These are phyloP conservation scores for Fusarium papillatum DNA, from an alignment of 2,329 filamentous ascomycete genomes.

Conservation along the genomic window DNA sequence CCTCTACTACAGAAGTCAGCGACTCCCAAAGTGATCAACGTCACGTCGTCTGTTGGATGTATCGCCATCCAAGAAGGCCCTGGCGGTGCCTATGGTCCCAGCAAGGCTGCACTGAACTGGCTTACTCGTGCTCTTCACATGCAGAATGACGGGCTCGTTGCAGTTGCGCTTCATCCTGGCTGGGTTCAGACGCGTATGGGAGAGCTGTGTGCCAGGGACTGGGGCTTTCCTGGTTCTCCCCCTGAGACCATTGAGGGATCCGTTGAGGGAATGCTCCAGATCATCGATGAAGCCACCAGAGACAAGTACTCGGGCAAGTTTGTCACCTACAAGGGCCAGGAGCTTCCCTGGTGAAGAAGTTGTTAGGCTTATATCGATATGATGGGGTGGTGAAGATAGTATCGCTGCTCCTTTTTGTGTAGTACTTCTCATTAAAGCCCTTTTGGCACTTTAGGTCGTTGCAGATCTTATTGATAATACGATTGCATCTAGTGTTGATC, in stretches of 20 bases:
- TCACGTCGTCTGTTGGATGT: conserved; percentile 52
- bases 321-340: conserved; percentile 46
- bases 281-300: conserved; percentile 52
- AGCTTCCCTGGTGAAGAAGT: conserved; percentile 43
- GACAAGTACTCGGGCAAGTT: conserved; percentile 51
- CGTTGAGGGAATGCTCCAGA: conserved; percentile 47
- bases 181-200: conserved; percentile 53
- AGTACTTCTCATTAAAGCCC: too few species aligned
- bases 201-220: conserved; percentile 46
- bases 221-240: conserved; percentile 43
- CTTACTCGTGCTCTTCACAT: conserved; percentile 45
- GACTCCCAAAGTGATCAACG: conserved; percentile 50
- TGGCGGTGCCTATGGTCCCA: conserved; percentile 51
- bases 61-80: conserved; percentile 50
- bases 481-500: too few species aligned
- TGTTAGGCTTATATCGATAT: too few species aligned
- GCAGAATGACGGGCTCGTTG: conserved; percentile 44
- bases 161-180: conserved; percentile 54
- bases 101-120: conserved; percentile 53
- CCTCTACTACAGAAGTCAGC: conserved; percentile 50
- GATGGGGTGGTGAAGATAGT: too few species aligned
- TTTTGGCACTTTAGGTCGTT: too few species aligned
- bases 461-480: too few species aligned
- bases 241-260: conserved; percentile 49
- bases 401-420: too few species aligned